Evolutionary conservation across 257 asterid genomes (phyloP), one percentile per base, ranked within the genome.

Genomic region (Solanum piurae): DNA sequence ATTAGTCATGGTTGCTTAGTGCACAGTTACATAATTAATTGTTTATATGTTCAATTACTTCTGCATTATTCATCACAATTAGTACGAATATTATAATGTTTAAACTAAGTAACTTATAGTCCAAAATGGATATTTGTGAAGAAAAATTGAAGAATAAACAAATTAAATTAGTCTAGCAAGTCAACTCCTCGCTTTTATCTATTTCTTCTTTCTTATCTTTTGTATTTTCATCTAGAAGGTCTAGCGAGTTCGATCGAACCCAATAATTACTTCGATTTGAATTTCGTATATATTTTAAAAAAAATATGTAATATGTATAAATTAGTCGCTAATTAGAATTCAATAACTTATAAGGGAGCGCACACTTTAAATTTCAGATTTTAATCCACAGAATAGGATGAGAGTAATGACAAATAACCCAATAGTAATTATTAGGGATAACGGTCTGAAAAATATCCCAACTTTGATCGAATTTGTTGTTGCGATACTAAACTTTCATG

Each of bases 161-260:
- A 36, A 31, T 44, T 11, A 46, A 40, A 40, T 18, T 52, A 60
- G 27, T 34, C 4, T 73, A 73, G n/a, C 83, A 21, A 75, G 83
- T 75, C 83, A 75, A 75, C 83, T 23, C 33, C 21, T 75, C 25
- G 20, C 49, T 73, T 73, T 34, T 73, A 4, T 73, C 46, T 36
- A 12, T 36, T 73, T 21, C 82, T 36, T 36, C 29, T 73, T 3
- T 36, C 46, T 73, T 9, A 20, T 73, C 49, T 34, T 73, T 10
- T 72, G 38, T 23, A 18, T 34, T 73, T 73, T 34, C 80, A 34
- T 73, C 29, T 66, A n/a, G 36, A 25, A n/a, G n/a, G 14, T 23
- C 1, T 9, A 1, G 2, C 8, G 36, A 68, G 11, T 27, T 68
- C 8, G 1, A 29, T 3, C 8, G 5, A 27, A 27, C 0, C 1